Percentiles rank a stretch among this genome's conserved stretches.
Evolutionary conservation across 129 eudicot genomes (phyloP).

Genomic region (Daucus carota): DNA sequence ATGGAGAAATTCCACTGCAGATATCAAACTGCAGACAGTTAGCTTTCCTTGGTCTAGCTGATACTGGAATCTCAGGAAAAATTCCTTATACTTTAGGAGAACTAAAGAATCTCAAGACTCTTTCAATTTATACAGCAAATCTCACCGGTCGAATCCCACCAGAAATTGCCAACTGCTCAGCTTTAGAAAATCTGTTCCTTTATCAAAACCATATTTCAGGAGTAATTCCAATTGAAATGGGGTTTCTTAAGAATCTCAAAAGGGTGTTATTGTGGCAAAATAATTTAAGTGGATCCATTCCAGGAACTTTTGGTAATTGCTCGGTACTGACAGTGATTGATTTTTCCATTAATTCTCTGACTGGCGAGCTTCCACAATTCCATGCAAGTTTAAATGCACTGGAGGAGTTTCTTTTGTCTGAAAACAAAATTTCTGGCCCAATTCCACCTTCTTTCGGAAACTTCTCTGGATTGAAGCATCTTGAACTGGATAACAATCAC

Average conservation of each 20-base stretch:
- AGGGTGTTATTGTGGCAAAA: conserved; percentile 46
- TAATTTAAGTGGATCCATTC: conserved; percentile 39
- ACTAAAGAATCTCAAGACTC: conserved; percentile 39
- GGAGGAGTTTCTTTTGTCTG: conserved; percentile 46
- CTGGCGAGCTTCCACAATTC: conserved; percentile 34
- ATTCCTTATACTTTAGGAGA: conserved; percentile 37
- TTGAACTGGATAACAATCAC: conserved; percentile 44
- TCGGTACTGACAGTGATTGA: conserved; percentile 35
- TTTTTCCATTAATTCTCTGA: conserved; percentile 40
- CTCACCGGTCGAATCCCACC: conserved; percentile 41
- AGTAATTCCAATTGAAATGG: conserved; percentile 27
- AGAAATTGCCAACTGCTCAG: conserved; percentile 30
- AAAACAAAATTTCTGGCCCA: conserved; percentile 35
- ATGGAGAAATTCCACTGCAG: conserved; percentile 49
- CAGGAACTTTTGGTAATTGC: conserved; percentile 38
- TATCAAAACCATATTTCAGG: conserved; percentile 45
- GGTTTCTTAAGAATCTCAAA: conserved; percentile 33
- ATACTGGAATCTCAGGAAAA: conserved; percentile 38
- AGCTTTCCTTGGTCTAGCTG: conserved; percentile 43
- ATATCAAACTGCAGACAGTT: conserved; percentile 40
- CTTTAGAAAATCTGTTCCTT: conserved; percentile 34
- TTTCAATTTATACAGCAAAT: conserved; percentile 45
- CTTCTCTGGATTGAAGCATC: conserved; percentile 29
- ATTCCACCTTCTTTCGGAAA: conserved; percentile 34
- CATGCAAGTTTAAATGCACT: conserved; percentile 25